These are phyloP conservation scores for Acer negundo DNA, from an alignment of 345 rosid genomes.

Conservation along the genomic window DNA sequence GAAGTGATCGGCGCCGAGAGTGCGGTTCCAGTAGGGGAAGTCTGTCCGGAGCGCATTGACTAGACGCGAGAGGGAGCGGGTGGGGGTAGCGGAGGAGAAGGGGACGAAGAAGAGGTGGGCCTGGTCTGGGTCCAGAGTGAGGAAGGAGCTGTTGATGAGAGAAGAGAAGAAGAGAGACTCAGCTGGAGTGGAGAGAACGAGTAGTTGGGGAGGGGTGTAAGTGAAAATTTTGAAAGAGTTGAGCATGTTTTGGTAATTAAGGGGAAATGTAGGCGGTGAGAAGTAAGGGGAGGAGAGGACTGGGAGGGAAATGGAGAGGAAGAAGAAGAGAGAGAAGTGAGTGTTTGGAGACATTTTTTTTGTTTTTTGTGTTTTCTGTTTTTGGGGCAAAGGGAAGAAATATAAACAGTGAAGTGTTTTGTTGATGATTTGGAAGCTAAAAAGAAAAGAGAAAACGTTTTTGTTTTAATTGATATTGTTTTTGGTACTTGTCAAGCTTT, in stretches of 20 bases:
- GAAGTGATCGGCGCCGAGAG: slow-evolving; percentile 69
- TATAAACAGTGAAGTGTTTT: neutral
- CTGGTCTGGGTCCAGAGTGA: slow-evolving; percentile 44
- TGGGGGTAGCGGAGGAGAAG: slow-evolving; percentile 33
- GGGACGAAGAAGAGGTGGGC: slow-evolving; percentile 67
- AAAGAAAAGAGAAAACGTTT: neutral
- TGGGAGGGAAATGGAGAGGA: slow-evolving; percentile 13
- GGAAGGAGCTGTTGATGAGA: slow-evolving; percentile 42
- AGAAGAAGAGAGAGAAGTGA: slow-evolving; percentile 7
- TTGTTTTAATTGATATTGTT: neutral
- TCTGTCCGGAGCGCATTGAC: slow-evolving; percentile 31
- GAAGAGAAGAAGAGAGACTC: slow-evolving; percentile 49
- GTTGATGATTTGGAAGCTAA: neutral
- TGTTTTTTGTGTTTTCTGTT: too few species aligned
- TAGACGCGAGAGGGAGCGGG: slow-evolving; percentile 40
- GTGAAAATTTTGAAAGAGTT: slow-evolving; percentile 45
- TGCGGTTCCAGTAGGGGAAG: slow-evolving; percentile 65
- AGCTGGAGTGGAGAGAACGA: slow-evolving; percentile 29
- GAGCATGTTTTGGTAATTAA: slow-evolving; percentile 47
- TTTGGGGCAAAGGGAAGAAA: neutral
- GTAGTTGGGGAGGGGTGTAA: slow-evolving; percentile 33
- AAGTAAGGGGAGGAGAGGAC: slow-evolving; percentile 34
- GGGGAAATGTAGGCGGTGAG: slow-evolving; percentile 41
- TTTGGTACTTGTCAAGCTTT: neutral
- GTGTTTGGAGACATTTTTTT: slow-evolving; percentile 22